phyloP scores from a whole-genome alignment of 2,329 filamentous ascomycete species.

The Alternaria alternata region DNA sequence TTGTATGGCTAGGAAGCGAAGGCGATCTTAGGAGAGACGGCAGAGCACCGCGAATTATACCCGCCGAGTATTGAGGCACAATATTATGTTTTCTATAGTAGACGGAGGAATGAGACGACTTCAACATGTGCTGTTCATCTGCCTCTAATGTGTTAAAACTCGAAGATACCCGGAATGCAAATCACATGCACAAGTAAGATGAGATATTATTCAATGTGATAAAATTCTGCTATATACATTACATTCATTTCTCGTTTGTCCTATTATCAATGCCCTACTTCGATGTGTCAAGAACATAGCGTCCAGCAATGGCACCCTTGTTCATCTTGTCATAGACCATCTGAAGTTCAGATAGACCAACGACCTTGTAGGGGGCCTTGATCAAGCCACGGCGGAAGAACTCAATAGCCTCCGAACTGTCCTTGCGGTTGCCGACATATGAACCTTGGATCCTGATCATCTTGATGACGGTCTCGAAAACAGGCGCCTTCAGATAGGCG shows the following conservation, averaged over 20 bases:
- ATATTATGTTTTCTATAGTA: neutral
- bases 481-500: constrained; percentile 78
- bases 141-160: neutral
- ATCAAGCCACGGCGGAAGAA: constrained; percentile 87
- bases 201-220: neutral
- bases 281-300: constrained; percentile 77
- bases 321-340: constrained; percentile 78
- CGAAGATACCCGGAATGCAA: neutral
- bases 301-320: constrained; percentile 75
- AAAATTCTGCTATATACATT: constrained; percentile 19
- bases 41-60: neutral
- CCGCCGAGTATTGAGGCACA: neutral
- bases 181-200: neutral
- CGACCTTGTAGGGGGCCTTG: constrained; percentile 84
- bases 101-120: neutral
- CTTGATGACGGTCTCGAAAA: constrained; percentile 86
- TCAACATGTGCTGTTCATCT: neutral
- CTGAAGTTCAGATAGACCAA: constrained; percentile 80
- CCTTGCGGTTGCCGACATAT: constrained; percentile 91
- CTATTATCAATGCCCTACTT: constrained; percentile 30
- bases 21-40: neutral
- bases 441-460: constrained; percentile 90
- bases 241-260: neutral
- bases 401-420: constrained; percentile 87
- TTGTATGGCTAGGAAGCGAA: neutral